A percentile compares a stretch with the other conserved stretches of the same genome.
phyloP scores from a whole-genome alignment of 345 rosid genomes.

The Populus euphratica region DNA sequence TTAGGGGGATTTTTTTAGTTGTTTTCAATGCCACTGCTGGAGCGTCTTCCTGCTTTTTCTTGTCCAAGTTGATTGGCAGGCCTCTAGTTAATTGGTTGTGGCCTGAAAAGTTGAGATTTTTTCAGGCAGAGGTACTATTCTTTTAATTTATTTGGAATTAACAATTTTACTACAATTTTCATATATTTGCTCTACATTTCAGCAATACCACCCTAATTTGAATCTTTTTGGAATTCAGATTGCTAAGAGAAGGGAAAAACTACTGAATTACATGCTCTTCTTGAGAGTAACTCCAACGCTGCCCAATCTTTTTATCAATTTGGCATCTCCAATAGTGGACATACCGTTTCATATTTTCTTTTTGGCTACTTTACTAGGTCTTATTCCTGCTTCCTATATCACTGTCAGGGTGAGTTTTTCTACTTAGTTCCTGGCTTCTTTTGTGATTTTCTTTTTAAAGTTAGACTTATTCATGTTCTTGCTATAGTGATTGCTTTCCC shows the following conservation, averaged over 20 bases:
- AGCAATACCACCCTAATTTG: constrained; percentile 1
- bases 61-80: constrained; percentile 89
- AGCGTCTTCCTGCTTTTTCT: constrained; percentile 87
- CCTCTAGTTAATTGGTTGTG: constrained; percentile 90
- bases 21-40: constrained; percentile 93
- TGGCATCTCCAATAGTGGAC: constrained; percentile 96
- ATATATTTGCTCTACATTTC: background rate
- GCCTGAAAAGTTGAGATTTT: constrained; percentile 93
- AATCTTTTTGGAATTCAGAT: constrained; percentile 45
- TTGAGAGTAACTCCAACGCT: constrained; percentile 89
- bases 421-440: background rate
- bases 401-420: constrained; percentile 72
- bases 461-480: background rate
- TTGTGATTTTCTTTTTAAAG: background rate
- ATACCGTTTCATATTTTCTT: constrained; percentile 95
- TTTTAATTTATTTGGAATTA: background rate
- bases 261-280: constrained; percentile 94
- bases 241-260: constrained; percentile 81
- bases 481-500: background rate
- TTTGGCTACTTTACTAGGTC: constrained; percentile 79
- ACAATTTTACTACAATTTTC: background rate
- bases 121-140: constrained; percentile 78
- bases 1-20: constrained; percentile 81
- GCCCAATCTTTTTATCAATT: constrained; percentile 93
- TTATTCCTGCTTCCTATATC: constrained; percentile 87